phyloP scores from a whole-genome alignment of 148 eudicot genomes.

The Amaranthus cruentus region DNA sequence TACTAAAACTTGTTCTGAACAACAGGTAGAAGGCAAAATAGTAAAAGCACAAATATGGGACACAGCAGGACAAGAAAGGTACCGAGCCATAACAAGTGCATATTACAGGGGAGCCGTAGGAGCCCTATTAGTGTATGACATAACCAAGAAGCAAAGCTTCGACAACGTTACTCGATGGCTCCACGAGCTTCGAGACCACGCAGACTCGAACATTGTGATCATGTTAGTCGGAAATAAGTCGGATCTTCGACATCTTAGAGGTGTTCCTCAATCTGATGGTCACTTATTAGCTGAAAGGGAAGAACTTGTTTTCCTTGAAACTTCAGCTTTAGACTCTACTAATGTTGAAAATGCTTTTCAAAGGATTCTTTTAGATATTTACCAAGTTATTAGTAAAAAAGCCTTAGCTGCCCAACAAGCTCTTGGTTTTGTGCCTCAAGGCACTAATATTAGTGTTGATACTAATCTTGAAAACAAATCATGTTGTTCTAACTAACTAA shows the following conservation, averaged over 20 bases:
- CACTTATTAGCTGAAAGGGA: conserved; percentile 50
- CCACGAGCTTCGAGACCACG: conserved; percentile 66
- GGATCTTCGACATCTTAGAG: conserved; percentile 59
- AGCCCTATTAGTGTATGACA: conserved; percentile 33
- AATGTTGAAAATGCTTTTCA: conserved; percentile 77
- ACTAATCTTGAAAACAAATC: conserved; percentile 6
- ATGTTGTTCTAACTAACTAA: conserved; percentile 19
- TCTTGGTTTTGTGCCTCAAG: conserved; percentile 40
- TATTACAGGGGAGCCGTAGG: conserved; percentile 86
- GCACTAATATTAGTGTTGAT: conserved; percentile 52
- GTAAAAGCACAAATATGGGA: conserved; percentile 59
- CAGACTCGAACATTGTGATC: conserved; percentile 69
- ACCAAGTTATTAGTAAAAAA: conserved; percentile 59
- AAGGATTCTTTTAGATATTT: conserved; percentile 50
- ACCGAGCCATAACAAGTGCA: conserved; percentile 81
- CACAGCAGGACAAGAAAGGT: conserved; percentile 70
- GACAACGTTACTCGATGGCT: conserved; percentile 70
- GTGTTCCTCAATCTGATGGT: conserved; percentile 43
- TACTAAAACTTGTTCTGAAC: not conserved
- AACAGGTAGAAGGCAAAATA: conserved; percentile 77
- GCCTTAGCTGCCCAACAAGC: conserved; percentile 71
- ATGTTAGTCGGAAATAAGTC: conserved; percentile 77
- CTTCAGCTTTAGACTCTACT: conserved; percentile 64
- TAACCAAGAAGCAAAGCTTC: conserved; percentile 60
- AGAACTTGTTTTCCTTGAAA: conserved; percentile 57